phyloP scores from a whole-genome alignment of 805 yeast species.

The Metschnikowia baotianmanensis region DNA sequence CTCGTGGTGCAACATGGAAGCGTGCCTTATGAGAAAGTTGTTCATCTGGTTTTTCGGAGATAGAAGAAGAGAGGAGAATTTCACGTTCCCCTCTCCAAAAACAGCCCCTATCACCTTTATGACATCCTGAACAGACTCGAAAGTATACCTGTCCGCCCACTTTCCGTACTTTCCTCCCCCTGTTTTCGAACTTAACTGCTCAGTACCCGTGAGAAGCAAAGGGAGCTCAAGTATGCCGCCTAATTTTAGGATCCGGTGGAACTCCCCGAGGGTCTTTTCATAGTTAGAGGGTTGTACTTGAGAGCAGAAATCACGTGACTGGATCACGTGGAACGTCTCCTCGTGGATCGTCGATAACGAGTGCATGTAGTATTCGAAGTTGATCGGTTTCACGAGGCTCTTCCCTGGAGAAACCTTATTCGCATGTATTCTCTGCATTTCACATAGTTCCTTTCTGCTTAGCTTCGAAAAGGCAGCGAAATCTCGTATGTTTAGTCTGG shows the following conservation, averaged over 20 bases:
- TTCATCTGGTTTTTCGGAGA: constrained; percentile 31
- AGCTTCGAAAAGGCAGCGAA: constrained; percentile 8
- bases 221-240: constrained; percentile 40
- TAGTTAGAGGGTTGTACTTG: constrained; percentile 31
- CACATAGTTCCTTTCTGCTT: constrained; percentile 15
- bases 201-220: constrained; percentile 12
- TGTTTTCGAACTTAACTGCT: too few relatives aligned
- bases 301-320: constrained; percentile 34
- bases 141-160: constrained; percentile 1
- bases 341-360: constrained; percentile 27
- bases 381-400: constrained; percentile 12
- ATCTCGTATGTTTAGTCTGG: constrained; percentile 9
- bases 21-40: constrained; percentile 28
- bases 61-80: constrained; percentile 28
- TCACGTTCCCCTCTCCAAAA: constrained; percentile 36
- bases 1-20: constrained; percentile 30
- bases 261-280: constrained; percentile 28
- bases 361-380: constrained; percentile 18
- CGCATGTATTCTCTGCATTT: constrained; percentile 9
- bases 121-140: constrained; percentile 2
- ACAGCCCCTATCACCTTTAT: constrained; percentile 11
- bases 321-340: constrained; percentile 36
- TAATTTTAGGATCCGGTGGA: constrained; percentile 32
- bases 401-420: constrained; percentile 2
- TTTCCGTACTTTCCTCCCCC: too few relatives aligned